Conservation (phyloP, 1,139 yeast genomes). For the Scheffersomyces quercinus region DNA sequence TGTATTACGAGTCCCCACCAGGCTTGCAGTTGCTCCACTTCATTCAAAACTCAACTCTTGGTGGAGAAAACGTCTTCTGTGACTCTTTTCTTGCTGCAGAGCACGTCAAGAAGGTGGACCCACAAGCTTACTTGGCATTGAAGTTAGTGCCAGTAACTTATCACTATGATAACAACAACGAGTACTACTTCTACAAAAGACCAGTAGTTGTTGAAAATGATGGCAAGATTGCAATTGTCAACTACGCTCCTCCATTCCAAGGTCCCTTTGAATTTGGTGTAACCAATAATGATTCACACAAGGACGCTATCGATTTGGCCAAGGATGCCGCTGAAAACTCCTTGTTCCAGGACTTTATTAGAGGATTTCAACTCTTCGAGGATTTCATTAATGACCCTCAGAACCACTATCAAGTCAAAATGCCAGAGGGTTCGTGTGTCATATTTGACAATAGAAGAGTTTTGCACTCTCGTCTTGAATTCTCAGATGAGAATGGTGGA, state of each 20-base stretch:
- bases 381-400: constrained; percentile 52
- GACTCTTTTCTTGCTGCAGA: constrained; percentile 73
- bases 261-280: constrained; percentile 70
- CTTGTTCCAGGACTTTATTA: constrained; percentile 51
- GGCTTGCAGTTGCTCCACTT: constrained; percentile 75
- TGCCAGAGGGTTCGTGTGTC: constrained; percentile 66
- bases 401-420: constrained; percentile 58
- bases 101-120: constrained; percentile 53
- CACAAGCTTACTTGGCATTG: constrained; percentile 65
- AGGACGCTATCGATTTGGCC: background rate
- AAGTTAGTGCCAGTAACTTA: constrained; percentile 66
- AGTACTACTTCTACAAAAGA: constrained; percentile 63
- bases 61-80: constrained; percentile 75
- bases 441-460: constrained; percentile 74
- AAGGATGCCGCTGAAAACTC: constrained; percentile 5
- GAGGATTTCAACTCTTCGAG: constrained; percentile 66
- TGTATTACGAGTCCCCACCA: constrained; percentile 83
- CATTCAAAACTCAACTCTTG: constrained; percentile 60
- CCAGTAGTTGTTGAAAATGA: constrained; percentile 63
- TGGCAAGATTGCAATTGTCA: constrained; percentile 55
- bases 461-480: constrained; percentile 67
- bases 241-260: constrained; percentile 85
- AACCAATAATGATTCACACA: constrained; percentile 26
- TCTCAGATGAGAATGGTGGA: constrained; percentile 54
- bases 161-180: constrained; percentile 66